These are phyloP conservation scores for Taxillus chinensis DNA, from an alignment of 164 flowering plant genomes.

Conservation along the genomic window DNA sequence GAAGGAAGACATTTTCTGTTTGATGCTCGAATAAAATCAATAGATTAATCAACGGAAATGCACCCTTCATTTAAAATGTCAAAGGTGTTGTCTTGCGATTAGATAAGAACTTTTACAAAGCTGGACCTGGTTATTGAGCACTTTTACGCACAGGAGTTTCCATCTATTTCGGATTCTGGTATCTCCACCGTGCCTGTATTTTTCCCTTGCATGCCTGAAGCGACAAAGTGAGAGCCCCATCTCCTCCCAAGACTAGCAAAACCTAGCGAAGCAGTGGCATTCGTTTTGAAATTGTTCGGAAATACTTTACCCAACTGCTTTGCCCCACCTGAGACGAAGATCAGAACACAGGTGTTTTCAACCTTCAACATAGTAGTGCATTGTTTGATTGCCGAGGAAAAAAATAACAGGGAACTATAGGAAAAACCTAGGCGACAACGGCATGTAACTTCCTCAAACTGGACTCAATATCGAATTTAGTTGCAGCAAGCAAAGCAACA, in stretches of 20 bases:
- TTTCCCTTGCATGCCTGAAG: constrained; percentile 7
- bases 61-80: not conserved
- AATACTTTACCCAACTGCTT: constrained; percentile 13
- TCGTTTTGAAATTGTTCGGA: constrained; percentile 8
- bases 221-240: constrained; percentile 10
- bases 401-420: too few relatives aligned
- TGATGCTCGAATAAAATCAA: not conserved
- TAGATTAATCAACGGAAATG: not conserved
- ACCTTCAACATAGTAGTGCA: too few relatives aligned
- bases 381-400: too few relatives aligned
- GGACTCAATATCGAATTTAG: too few relatives aligned
- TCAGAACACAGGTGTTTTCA: too few relatives aligned
- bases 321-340: constrained; percentile 15
- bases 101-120: not conserved
- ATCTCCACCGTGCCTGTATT: constrained; percentile 14
- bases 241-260: not conserved
- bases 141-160: constrained; percentile 16
- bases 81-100: not conserved
- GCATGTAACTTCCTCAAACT: too few relatives aligned
- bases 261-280: constrained; percentile 1
- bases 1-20: too few relatives aligned
- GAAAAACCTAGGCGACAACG: too few relatives aligned
- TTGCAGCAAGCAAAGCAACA: too few relatives aligned
- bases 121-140: constrained; percentile 34
- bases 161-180: constrained; percentile 14